Evolutionary conservation across 2,329 filamentous ascomycete species (phyloP).

Genomic region (Colletotrichum cordylinicola): DNA sequence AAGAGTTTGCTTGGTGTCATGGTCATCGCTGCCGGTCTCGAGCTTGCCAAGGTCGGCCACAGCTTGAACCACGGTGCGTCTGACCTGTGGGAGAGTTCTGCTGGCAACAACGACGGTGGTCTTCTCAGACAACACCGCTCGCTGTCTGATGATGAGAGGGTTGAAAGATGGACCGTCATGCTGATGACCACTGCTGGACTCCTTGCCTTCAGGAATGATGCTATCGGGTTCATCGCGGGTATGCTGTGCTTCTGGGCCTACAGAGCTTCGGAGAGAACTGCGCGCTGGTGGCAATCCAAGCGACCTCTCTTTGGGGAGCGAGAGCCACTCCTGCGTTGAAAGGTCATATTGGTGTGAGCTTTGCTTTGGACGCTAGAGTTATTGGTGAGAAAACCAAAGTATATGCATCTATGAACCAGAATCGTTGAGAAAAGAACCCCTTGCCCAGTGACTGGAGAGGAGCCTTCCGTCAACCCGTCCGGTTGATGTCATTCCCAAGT

Average conservation of each 20-base stretch:
- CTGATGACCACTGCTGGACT: conserved; percentile 83
- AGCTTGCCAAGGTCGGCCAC: conserved; percentile 85
- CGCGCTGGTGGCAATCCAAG: conserved; percentile 40
- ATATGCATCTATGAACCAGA: neutral
- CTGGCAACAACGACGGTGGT: conserved; percentile 37
- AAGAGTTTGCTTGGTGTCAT: conserved; percentile 81
- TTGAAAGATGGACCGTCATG: conserved; percentile 87
- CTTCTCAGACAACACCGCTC: conserved; percentile 51
- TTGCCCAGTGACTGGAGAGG: neutral
- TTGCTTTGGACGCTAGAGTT: neutral
- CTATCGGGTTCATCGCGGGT: conserved; percentile 83
- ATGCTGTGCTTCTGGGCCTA: conserved; percentile 80
- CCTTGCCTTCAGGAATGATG: conserved; percentile 89
- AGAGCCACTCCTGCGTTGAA: conserved; percentile 30
- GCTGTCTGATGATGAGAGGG: conserved; percentile 71
- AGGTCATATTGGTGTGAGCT: neutral
- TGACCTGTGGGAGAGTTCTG: conserved; percentile 64
- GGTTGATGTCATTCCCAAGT: neutral
- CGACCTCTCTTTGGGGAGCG: conserved; percentile 31
- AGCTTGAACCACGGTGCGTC: conserved; percentile 76
- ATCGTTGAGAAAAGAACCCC: neutral
- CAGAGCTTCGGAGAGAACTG: conserved; percentile 48
- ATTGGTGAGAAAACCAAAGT: neutral
- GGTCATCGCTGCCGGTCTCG: conserved; percentile 87
- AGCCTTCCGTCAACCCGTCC: neutral